These are phyloP conservation scores for Parmelia sp. DNA, from an alignment of 495 filamentous ascomycete genomes.

Conservation along the genomic window DNA sequence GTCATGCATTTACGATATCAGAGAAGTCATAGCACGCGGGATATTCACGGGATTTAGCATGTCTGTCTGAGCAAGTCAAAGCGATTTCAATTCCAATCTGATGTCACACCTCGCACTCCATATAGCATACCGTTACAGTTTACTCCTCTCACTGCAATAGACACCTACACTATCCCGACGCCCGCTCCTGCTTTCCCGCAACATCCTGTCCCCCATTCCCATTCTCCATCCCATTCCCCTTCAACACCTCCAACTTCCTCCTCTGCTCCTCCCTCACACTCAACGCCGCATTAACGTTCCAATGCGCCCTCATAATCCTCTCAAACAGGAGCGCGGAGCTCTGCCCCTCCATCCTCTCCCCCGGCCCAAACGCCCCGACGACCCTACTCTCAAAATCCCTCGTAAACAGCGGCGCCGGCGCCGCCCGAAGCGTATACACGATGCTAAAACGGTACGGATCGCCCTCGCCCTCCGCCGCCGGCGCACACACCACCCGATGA, in stretches of 20 bases:
- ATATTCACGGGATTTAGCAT: background rate
- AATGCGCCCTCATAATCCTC: conserved; percentile 18
- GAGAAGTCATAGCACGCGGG: background rate
- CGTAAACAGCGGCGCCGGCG: conserved; percentile 20
- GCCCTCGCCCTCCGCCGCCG: background rate
- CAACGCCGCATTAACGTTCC: conserved; percentile 22
- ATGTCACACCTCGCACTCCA: background rate
- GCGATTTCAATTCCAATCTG: background rate
- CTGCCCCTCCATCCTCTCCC: conserved; percentile 12
- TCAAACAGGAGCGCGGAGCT: conserved; percentile 19
- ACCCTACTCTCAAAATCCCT: conserved; percentile 18
- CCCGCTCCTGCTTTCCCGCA: background rate
- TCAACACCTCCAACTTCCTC: conserved; percentile 1
- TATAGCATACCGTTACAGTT: background rate
- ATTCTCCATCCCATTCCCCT: background rate
- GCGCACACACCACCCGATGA: conserved; percentile 23
- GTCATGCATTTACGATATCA: background rate
- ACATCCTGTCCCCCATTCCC: background rate
- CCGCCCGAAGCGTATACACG: conserved; percentile 21
- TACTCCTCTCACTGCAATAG: background rate
- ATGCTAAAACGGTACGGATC: conserved; percentile 20
- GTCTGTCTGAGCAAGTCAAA: background rate
- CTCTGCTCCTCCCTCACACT: conserved; percentile 22
- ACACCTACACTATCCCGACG: background rate
- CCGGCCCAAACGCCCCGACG: conserved; percentile 12